Conservation (phyloP, 352 stramenopile genomes). For the Blastocystis sp. region DNA sequence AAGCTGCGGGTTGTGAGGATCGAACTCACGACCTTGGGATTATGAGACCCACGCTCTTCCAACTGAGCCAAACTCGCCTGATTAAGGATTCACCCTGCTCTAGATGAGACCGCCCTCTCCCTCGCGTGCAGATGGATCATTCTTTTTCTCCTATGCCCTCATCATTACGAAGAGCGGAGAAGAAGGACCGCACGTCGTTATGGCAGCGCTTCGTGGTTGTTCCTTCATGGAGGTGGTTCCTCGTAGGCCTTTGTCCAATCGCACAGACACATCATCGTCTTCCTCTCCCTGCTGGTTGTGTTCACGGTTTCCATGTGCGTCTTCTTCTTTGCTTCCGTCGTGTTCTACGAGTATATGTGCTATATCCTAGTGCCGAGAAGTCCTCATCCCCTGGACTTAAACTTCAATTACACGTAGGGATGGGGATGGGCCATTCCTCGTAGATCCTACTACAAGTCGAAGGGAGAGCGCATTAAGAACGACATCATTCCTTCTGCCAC, state of each 20-base stretch:
- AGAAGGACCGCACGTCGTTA: not conserved
- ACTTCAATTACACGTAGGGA: conserved; percentile 7
- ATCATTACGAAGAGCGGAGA: not conserved
- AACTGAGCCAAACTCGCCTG: conserved; percentile 63
- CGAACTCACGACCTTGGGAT: conserved; percentile 69
- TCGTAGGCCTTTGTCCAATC: not conserved
- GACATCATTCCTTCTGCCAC: conserved; percentile 13
- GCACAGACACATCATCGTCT: not conserved
- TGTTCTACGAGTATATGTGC: not conserved
- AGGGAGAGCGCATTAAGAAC: conserved; percentile 1
- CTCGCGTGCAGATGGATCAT: too few species aligned
- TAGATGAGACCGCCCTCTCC: too few species aligned
- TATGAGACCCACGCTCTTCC: conserved; percentile 69
- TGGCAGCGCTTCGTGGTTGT: not conserved
- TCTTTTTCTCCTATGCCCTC: too few species aligned
- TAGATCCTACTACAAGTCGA: conserved; percentile 44
- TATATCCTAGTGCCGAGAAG: not conserved
- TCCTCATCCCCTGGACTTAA: not conserved
- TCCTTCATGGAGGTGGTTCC: not conserved
- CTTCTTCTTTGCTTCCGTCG: not conserved
- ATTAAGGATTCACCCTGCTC: too few species aligned
- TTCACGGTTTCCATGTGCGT: not conserved
- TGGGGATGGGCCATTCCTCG: not conserved
- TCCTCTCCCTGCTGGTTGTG: not conserved
- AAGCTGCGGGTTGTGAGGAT: conserved; percentile 67